phyloP scores from a whole-genome alignment of 306 rosid species.

The Pyrus betulifolia region DNA sequence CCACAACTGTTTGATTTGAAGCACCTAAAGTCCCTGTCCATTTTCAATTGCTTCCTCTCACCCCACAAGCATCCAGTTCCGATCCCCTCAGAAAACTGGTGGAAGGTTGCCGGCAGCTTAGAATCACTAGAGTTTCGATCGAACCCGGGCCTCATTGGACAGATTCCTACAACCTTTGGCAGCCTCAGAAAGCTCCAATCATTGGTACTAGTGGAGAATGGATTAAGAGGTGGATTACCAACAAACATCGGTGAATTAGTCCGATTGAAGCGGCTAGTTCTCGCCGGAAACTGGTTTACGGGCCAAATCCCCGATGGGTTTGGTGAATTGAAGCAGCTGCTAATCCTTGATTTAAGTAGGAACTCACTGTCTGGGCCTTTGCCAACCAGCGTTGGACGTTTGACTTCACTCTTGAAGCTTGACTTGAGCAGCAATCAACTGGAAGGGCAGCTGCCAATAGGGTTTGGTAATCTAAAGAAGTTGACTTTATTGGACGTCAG shows the following conservation, averaged over 20 bases:
- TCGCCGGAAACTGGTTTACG: slow-evolving; percentile 44
- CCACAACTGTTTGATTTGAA: slow-evolving; percentile 50
- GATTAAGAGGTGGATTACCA: slow-evolving; percentile 59
- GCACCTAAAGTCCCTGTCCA: slow-evolving; percentile 57
- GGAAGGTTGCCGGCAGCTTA: slow-evolving; percentile 48
- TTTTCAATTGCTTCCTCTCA: slow-evolving; percentile 70
- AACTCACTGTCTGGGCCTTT: slow-evolving; percentile 63
- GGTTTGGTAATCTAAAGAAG: slow-evolving; percentile 36
- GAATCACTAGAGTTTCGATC: slow-evolving; percentile 74
- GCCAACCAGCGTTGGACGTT: slow-evolving; percentile 47
- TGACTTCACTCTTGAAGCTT: slow-evolving; percentile 65
- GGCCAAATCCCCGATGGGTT: slow-evolving; percentile 53
- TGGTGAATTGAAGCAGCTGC: slow-evolving; percentile 36
- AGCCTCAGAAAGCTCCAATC: slow-evolving; percentile 67
- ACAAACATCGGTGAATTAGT: slow-evolving; percentile 42
- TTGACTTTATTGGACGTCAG: slow-evolving; percentile 79
- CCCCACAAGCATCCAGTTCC: slow-evolving; percentile 26
- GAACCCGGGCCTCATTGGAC: slow-evolving; percentile 58
- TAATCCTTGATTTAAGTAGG: slow-evolving; percentile 71
- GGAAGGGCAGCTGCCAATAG: slow-evolving; percentile 43
- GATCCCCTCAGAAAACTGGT: slow-evolving; percentile 60
- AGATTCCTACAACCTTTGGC: slow-evolving; percentile 48
- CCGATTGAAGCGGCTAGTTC: slow-evolving; percentile 56
- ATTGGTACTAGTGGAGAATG: slow-evolving; percentile 52
- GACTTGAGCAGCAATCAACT: slow-evolving; percentile 64